Conservation (phyloP, 257 asterid species). For the Rubia yunnanensis region DNA sequence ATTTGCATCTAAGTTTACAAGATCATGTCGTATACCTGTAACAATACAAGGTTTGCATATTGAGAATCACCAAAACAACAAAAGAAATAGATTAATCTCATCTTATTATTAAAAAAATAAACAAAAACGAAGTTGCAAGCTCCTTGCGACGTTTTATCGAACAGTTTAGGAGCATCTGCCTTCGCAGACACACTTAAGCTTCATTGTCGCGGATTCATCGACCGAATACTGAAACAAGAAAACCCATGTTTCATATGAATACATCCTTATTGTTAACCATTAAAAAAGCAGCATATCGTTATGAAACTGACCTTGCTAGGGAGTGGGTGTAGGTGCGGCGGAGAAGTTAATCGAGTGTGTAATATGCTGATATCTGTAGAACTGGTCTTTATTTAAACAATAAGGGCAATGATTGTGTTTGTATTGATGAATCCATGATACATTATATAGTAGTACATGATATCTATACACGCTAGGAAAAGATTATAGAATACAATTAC, state of each 20-base stretch:
- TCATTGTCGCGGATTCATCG: conserved; percentile 58
- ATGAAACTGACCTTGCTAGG: conserved; percentile 50
- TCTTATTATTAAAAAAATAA: background rate
- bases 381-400: too few species aligned
- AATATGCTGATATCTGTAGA: too few species aligned
- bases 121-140: background rate
- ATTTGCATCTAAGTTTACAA: too few species aligned
- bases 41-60: background rate
- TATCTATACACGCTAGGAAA: too few species aligned
- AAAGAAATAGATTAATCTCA: background rate
- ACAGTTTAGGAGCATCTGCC: conserved; percentile 29
- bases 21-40: background rate
- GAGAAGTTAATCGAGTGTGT: too few species aligned
- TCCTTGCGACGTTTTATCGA: conserved; percentile 39
- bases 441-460: too few species aligned
- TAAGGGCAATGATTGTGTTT: too few species aligned
- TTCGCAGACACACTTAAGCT: conserved; percentile 52
- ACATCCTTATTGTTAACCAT: too few species aligned
- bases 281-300: background rate
- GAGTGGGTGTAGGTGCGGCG: conserved; percentile 66
- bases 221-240: conserved; percentile 50
- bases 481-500: too few species aligned
- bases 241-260: background rate
- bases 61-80: background rate
- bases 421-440: too few species aligned